Conservation (phyloP, 495 filamentous ascomycete genomes). For the Penicillium alfredii region DNA sequence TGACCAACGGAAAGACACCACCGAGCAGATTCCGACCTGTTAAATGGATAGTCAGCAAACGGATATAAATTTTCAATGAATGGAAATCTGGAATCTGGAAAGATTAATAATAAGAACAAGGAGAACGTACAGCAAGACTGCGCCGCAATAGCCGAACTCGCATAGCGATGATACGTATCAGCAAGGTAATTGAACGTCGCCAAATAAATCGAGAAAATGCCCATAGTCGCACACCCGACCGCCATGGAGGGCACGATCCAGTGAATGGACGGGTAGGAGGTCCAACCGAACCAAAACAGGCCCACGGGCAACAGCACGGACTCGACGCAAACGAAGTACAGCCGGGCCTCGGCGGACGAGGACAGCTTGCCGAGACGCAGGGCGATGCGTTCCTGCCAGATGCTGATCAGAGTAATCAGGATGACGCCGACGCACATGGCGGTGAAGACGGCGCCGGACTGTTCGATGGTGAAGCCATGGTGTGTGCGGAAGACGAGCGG, state of each 20-base stretch:
- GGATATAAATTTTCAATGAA: too few species aligned
- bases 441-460: constrained; percentile 67
- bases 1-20: constrained; percentile 76
- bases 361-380: constrained; percentile 35
- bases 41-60: too few species aligned
- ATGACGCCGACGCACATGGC: constrained; percentile 64
- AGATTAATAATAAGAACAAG: background rate
- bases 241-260: constrained; percentile 75
- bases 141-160: constrained; percentile 80
- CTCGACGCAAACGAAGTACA: constrained; percentile 79
- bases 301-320: constrained; percentile 65
- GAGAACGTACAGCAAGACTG: constrained; percentile 63
- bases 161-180: constrained; percentile 82
- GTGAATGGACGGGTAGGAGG: constrained; percentile 56
- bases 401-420: constrained; percentile 64
- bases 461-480: constrained; percentile 61
- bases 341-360: constrained; percentile 65
- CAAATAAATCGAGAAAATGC: constrained; percentile 83
- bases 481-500: constrained; percentile 69
- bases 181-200: constrained; percentile 92
- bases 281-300: constrained; percentile 80
- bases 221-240: constrained; percentile 71
- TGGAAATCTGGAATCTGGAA: too few species aligned
- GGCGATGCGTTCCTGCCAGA: constrained; percentile 62
- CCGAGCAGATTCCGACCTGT: constrained; percentile 72